Evolutionary conservation across 257 asterid species (phyloP), one percentile per base, ranked within the genome.

Genomic region (Ocimum tenuiflorum): DNA sequence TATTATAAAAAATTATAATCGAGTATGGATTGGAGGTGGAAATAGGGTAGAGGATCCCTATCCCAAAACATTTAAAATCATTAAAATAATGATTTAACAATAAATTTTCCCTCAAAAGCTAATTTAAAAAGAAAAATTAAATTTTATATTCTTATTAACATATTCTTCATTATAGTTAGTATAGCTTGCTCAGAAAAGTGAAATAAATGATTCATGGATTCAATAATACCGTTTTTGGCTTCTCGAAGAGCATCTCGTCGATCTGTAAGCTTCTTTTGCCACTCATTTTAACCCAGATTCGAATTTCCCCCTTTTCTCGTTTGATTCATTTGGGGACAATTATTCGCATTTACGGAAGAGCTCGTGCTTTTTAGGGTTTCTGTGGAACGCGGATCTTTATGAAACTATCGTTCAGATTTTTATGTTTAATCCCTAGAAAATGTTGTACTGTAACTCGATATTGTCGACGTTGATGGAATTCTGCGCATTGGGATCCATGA

Each of bases 311-410:
- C 35, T 5, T 19, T 62, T 55, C 69, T 45, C 43, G 27, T 72
- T 73, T 57, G 65, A 71, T 77, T 68, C 58, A 11, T 65, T n/a
- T 51, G 17, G 48, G 75, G 74, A 9, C 52, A 71, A 68, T 74
- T 65, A 47, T 77, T 60, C 69, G 49, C 78, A 39, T 79, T 74
- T 35, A 8, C 52, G 50, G 55, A 60, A 64, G 59, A 46, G 39
- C 65, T 72, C 71, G 71, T 74, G 63, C 56, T 29, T 72, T 74
- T 42, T 82, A 79, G 88, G 88, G 83, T 77, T 81, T 77, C 80
- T 74, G 15, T 53, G 69, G 68, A 68, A 83, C 77, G 62, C 76
- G 73, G 85, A 82, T 82, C 85, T 72, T 82, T 68, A 66, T 63
- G 73, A 46, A 68, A 27, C 22, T 71, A 29, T 48, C 57, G 67